These are phyloP conservation scores for Cryptococcus wingfieldii DNA, from an alignment of 1,284 basidiomycete genomes.

Conservation along the genomic window DNA sequence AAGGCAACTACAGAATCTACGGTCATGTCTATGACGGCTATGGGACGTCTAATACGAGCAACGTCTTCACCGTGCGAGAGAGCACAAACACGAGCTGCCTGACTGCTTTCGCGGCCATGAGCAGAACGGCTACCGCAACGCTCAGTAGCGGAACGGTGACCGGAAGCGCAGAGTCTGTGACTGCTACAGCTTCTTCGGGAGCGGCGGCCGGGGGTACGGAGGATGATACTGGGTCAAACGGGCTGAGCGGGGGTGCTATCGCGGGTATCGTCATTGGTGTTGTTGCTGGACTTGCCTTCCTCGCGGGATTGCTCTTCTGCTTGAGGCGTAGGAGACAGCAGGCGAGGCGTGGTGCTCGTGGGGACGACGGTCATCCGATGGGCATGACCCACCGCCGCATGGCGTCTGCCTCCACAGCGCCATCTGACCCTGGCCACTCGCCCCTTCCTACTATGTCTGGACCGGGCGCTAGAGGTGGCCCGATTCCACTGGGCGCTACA, in stretches of 20 bases:
- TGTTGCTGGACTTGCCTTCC: slow-evolving; percentile 21
- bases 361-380: neutral
- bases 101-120: slow-evolving; percentile 6
- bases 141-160: no score
- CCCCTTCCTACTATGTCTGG: neutral
- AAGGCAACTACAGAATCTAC: slow-evolving; percentile 33
- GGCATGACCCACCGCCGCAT: slow-evolving; percentile 8
- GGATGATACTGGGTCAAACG: slow-evolving; percentile 5
- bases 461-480: neutral
- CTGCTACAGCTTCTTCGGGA: neutral
- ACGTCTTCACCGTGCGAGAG: slow-evolving; percentile 29
- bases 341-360: neutral
- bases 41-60: slow-evolving; percentile 14
- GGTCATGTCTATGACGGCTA: slow-evolving; percentile 21
- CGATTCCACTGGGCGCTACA: slow-evolving; percentile 5
- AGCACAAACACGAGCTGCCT: slow-evolving; percentile 29
- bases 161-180: no score
- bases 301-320: slow-evolving; percentile 26
- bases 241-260: slow-evolving; percentile 34
- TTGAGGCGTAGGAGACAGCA: slow-evolving; percentile 5
- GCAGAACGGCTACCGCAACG: slow-evolving; percentile 2
- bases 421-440: slow-evolving; percentile 7
- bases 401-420: slow-evolving; percentile 5
- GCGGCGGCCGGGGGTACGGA: neutral
- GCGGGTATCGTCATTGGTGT: slow-evolving; percentile 41